Evolutionary conservation across 2,329 filamentous ascomycete species (phyloP).

Genomic region (Fusarium tricinctum): DNA sequence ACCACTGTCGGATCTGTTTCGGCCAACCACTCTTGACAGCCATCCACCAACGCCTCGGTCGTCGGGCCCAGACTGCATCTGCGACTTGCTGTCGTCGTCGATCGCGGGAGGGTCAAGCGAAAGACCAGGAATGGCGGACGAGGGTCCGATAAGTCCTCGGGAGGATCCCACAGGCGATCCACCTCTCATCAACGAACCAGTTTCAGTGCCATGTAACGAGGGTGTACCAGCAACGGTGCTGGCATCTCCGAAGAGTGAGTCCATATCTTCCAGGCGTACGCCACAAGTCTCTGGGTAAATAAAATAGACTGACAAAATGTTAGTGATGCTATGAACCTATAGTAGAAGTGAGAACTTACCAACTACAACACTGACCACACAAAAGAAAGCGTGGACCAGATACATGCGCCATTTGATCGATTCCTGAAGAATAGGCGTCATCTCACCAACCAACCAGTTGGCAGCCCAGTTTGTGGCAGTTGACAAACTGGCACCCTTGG

Average conservation of each 20-base stretch:
- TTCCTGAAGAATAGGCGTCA: conserved; percentile 94
- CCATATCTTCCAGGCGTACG: conserved; percentile 96
- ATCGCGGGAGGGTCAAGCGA: conserved; percentile 84
- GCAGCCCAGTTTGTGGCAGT: conserved; percentile 98
- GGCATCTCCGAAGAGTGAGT: conserved; percentile 91
- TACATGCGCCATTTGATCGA: conserved; percentile 95
- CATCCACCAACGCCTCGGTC: conserved; percentile 66
- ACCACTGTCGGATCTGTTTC: conserved; percentile 56
- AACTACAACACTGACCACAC: conserved; percentile 92
- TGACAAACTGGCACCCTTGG: conserved; percentile 95
- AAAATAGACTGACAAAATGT: conserved; percentile 83
- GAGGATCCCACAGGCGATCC: conserved; percentile 82
- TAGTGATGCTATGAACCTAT: conserved; percentile 36
- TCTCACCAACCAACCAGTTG: conserved; percentile 96
- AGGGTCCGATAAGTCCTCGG: conserved; percentile 70
- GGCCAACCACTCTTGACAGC: conserved; percentile 59
- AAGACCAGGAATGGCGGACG: conserved; percentile 81
- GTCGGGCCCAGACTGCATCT: conserved; percentile 53
- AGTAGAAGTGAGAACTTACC: conserved; percentile 73
- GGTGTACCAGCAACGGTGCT: conserved; percentile 86
- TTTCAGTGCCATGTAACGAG: conserved; percentile 79
- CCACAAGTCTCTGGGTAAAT: conserved; percentile 98
- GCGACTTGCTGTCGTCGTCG: conserved; percentile 62
- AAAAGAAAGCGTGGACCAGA: conserved; percentile 96
- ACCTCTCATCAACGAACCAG: conserved; percentile 82